These are phyloP conservation scores for Tricholoma terreum DNA, from an alignment of 768 basidiomycete species.

Conservation along the genomic window DNA sequence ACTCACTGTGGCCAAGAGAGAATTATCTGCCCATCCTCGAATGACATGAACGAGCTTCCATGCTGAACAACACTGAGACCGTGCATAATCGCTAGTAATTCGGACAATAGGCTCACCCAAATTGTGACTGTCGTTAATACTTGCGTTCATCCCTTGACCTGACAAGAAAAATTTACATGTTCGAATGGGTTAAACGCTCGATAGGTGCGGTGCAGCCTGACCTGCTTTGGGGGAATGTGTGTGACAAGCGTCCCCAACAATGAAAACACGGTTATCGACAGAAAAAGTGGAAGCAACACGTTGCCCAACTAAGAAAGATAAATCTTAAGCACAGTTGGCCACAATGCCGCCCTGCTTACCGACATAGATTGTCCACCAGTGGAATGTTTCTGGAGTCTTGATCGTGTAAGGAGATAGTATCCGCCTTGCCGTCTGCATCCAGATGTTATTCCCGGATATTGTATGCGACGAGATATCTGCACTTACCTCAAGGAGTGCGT, in stretches of 20 bases:
- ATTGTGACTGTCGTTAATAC: conserved; percentile 75
- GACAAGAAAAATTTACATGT: neutral
- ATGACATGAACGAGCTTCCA: conserved; percentile 64
- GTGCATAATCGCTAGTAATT: neutral
- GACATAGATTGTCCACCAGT: conserved; percentile 72
- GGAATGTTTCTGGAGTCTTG: conserved; percentile 42
- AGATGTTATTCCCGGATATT: neutral
- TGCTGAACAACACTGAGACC: conserved; percentile 23
- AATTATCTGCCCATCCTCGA: conserved; percentile 47
- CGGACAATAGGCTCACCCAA: conserved; percentile 38
- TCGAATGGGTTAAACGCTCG: neutral
- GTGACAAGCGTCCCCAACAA: conserved; percentile 75
- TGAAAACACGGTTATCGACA: conserved; percentile 63
- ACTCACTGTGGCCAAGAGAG: conserved; percentile 50
- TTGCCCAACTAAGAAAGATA: conserved; percentile 55
- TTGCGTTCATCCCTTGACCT: conserved; percentile 79
- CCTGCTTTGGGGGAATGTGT: conserved; percentile 68
- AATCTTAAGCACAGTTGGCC: neutral
- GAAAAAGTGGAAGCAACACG: conserved; percentile 66
- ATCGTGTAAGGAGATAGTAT: conserved; percentile 57
- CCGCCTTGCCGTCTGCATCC: conserved; percentile 48
- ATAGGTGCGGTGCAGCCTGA: conserved; percentile 16
- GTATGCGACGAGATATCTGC: neutral
- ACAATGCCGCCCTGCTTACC: conserved; percentile 38
- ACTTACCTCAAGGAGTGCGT: conserved; percentile 51